Base-by-base conservation (phyloP, 495 filamentous ascomycete species). In the Rostrohypoxylon terebratum region DNA sequence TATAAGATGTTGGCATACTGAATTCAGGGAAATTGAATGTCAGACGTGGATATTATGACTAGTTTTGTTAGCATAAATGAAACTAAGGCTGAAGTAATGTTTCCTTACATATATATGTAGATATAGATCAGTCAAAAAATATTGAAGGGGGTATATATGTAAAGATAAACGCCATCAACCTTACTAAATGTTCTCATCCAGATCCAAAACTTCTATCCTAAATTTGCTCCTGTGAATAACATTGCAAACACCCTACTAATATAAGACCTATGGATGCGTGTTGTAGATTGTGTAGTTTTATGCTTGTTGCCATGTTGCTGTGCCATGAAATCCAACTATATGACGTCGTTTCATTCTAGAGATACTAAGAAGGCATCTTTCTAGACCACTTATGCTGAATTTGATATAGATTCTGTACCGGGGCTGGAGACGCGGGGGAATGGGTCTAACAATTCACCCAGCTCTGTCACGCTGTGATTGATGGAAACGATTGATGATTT, bases 1-100 rank as follows among this genome's bases (percentile, higher is more conserved):
- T 82, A 58, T 80, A 44, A 69, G 47, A 25, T 47, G 21, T 6
- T 13, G 33, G 25, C 21, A 23, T 33, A 28, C 25, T 53, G 53
- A 47, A 18, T 25, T 0, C 4, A 10, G n/a, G 18, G 36, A 44
- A n/a, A 18, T 6, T 20, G 6, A 18, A 40, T 58, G n/a, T 7
- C 34, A 40, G 10, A 44, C 13, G 13, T n/a, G 25, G 48, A 36
- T 5, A 13, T 10, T 47, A 14, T 54, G 11, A 57, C 57, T 66
- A 13, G 14, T 1, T 14, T 28, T 31, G 36, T 69, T 45, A 74
- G 71, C 21, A 57, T 61, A 31, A 62, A 69, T 54, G 50, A 63
- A 18, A 40, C 33, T 20, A 67, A 55, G 23, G 16, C 16, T n/a
- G 51, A 20, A 28, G 13, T 10, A 40, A 5, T 18, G 33, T 14